A percentile compares a stretch with the other conserved stretches of the same genome.
Conservation (phyloP, 2,329 filamentous ascomycete species). For the Peltaster fructicola region DNA sequence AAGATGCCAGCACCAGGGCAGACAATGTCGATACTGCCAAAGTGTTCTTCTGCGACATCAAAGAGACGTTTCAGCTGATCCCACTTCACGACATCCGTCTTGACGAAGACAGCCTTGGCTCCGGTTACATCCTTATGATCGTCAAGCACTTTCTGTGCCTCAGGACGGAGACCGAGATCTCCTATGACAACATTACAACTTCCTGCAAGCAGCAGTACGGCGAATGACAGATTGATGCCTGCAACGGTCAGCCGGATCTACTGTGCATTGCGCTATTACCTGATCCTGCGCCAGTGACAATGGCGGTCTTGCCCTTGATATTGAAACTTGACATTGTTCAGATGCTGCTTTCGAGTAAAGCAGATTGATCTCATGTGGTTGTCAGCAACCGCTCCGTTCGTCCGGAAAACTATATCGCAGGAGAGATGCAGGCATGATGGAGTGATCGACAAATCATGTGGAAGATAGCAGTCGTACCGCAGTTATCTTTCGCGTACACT, state of each 20-base stretch:
- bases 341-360: too few species aligned
- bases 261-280: too few species aligned
- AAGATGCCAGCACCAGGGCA: conserved; percentile 26
- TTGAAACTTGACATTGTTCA: too few species aligned
- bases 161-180: conserved; percentile 26
- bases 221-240: conserved; percentile 2
- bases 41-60: conserved; percentile 24
- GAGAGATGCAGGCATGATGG: too few species aligned
- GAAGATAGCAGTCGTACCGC: too few species aligned
- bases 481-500: too few species aligned
- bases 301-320: conserved; percentile 22
- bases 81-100: conserved; percentile 32
- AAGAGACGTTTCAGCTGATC: conserved; percentile 29
- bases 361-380: too few species aligned
- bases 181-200: conserved; percentile 24
- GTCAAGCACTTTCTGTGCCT: conserved; percentile 14
- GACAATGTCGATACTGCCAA: conserved; percentile 26
- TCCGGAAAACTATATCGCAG: too few species aligned
- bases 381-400: too few species aligned
- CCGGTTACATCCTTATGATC: conserved; percentile 1
- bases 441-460: too few species aligned
- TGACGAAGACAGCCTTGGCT: conserved; percentile 21
- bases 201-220: conserved; percentile 2
- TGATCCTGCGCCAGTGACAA: conserved; percentile 29
- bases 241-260: too few species aligned